Percentiles rank a stretch among this genome's conserved stretches.
phyloP scores from a whole-genome alignment of 331 rosid genomes.

The Stylosanthes scabra region DNA sequence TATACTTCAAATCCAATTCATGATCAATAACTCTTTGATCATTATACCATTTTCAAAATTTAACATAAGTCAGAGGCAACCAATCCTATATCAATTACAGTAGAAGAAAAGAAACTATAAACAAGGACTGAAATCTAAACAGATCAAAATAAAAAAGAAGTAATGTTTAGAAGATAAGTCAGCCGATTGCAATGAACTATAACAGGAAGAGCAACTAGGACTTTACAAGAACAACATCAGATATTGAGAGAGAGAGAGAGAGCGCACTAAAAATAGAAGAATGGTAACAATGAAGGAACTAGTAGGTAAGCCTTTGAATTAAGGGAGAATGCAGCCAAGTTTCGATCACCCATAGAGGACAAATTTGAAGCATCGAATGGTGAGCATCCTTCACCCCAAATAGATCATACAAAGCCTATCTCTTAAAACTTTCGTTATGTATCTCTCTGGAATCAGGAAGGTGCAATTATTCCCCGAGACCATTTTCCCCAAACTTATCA shows the following conservation, averaged over 20 bases:
- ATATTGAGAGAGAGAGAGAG: too few relatives aligned
- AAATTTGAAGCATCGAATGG: background rate
- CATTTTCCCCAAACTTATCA: background rate
- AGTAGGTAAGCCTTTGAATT: background rate
- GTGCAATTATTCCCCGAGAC: background rate
- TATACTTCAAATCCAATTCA: constrained; percentile 11
- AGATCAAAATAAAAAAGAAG: background rate
- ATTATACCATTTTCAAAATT: background rate
- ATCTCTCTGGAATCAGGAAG: background rate
- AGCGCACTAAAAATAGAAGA: too few relatives aligned
- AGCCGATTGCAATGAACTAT: background rate
- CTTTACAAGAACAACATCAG: background rate
- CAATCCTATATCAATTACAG: background rate
- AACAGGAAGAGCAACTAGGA: background rate
- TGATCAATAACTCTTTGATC: constrained; percentile 10
- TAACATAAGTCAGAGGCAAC: background rate
- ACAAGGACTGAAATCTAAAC: background rate
- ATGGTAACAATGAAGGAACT: too few relatives aligned
- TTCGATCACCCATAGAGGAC: background rate
- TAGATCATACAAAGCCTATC: background rate
- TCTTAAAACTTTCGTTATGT: background rate
- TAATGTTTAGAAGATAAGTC: background rate
- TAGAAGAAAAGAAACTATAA: background rate
- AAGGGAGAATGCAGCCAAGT: background rate
- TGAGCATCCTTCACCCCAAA: background rate